Evolutionary conservation across 176 grass and related monocot species (phyloP), one percentile per base, ranked within the genome.

Genomic region (Carex parvula): DNA sequence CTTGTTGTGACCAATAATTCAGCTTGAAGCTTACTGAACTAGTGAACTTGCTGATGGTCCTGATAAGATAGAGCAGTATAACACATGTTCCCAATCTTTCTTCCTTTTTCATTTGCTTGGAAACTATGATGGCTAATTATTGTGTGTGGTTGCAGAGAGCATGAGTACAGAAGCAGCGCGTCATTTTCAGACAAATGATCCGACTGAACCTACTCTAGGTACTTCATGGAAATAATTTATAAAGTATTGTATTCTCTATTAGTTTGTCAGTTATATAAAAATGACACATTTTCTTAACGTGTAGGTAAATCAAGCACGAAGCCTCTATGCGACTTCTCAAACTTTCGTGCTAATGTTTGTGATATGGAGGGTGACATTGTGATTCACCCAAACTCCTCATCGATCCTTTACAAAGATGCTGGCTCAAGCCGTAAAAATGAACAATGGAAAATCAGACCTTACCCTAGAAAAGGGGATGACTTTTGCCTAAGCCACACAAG

Each of bases 381-480:
- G 63, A 86, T 98, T 37, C 90, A 92, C 74, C 67, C 87, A 0
- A 92, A 88, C 24, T 82, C 86, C n/a, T 91, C 85, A 53, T 92
- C 75, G 1, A 77, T 98, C 44, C 84, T 98, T 69, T 91, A 87
- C 79, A 89, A 94, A 88, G 91, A 98, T 39, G 63, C 68, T 6
- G 84, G 84, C 68, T 86, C 89, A 24, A 69, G 61, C 70, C 89
- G 85, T 62, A 58, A 39, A 39, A 39, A 89, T 1, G 92, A 98
- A 54, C 32, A 72, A 14, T 93, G 89, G 91, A 91, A 90, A 87
- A 86, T 95, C 39, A 91, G 88, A 80, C 92, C 95, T 50, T 98
- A 98, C 82, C 88, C 92, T 42, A 91, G 95, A 44, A 98, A 98
- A 84, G 89, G 93, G 10, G 96, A 95, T 17, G 80, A 95, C 1